Conservation (phyloP, 352 stramenopile species). For the Pythium brassicae region DNA sequence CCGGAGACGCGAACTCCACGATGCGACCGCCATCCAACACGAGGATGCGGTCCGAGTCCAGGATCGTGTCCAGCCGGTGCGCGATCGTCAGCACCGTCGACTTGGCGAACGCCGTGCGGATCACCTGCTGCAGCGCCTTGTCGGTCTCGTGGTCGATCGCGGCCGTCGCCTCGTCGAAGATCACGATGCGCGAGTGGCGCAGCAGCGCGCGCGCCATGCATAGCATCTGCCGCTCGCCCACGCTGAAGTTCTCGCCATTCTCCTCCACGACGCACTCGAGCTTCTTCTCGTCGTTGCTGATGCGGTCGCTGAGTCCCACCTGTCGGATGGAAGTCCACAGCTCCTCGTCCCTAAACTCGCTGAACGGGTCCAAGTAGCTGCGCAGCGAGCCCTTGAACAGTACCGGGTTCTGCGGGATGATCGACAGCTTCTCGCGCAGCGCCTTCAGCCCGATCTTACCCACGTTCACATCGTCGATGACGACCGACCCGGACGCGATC, state of each 20-base stretch:
- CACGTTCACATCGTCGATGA: too few species aligned
- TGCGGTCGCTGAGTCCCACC: conserved; percentile 21
- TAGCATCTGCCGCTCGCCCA: conserved; percentile 90
- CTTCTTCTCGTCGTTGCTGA: too few species aligned
- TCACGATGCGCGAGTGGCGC: too few species aligned
- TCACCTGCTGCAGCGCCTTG: conserved; percentile 32
- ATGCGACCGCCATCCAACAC: conserved; percentile 67
- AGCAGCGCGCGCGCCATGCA: conserved; percentile 52
- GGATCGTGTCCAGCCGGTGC: conserved; percentile 92
- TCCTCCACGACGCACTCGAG: too few species aligned
- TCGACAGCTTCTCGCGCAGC: conserved; percentile 59
- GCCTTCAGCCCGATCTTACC: conserved; percentile 58
- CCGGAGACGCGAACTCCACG: conserved; percentile 8
- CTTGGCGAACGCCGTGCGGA: conserved; percentile 63
- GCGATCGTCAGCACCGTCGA: conserved; percentile 93
- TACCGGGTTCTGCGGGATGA: conserved; percentile 91
- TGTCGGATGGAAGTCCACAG: conserved; percentile 41
- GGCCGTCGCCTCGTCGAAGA: too few species aligned
- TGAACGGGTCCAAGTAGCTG: conserved; percentile 86
- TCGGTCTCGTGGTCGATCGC: conserved; percentile 24
- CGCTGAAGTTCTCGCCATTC: conserved; percentile 6
- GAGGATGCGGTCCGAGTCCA: conserved; percentile 44
- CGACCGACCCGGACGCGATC: too few species aligned
- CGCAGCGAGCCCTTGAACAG: conserved; percentile 88
- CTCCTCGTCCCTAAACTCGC: conserved; percentile 51